Conservation (phyloP, 2,329 filamentous ascomycete species). For the Colletotrichum liriopes region DNA sequence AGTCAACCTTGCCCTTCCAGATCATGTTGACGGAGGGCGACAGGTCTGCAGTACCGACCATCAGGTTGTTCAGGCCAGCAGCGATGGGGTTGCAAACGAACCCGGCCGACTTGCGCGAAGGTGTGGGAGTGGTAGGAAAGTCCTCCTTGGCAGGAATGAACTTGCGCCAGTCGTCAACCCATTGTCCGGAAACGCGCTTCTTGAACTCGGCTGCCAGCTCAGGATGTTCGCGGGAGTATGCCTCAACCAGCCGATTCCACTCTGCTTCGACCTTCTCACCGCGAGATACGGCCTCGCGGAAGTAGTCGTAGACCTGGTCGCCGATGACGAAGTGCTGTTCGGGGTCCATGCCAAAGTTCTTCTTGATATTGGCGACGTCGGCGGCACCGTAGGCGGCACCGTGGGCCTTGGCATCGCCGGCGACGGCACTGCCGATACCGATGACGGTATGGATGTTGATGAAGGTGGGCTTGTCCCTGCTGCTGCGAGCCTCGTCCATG, state of each 20-base stretch:
- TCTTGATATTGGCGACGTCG: slow-evolving; percentile 62
- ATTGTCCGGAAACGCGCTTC: slow-evolving; percentile 62
- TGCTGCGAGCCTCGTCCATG: slow-evolving; percentile 60
- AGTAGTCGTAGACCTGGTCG: slow-evolving; percentile 67
- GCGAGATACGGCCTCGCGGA: slow-evolving; percentile 59
- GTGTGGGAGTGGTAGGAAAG: slow-evolving; percentile 63
- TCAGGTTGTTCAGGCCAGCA: slow-evolving; percentile 61
- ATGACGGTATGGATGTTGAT: slow-evolving; percentile 73
- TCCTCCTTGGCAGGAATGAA: slow-evolving; percentile 61
- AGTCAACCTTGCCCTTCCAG: slow-evolving; percentile 67
- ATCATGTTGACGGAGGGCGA: slow-evolving; percentile 70
- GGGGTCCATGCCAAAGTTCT: slow-evolving; percentile 52
- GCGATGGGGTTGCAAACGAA: slow-evolving; percentile 67
- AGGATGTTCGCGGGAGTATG: slow-evolving; percentile 62
- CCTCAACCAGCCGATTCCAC: slow-evolving; percentile 61
- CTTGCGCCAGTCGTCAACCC: slow-evolving; percentile 64
- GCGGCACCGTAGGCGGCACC: slow-evolving; percentile 70
- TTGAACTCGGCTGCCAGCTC: slow-evolving; percentile 66
- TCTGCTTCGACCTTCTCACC: slow-evolving; percentile 62
- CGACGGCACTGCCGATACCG: slow-evolving; percentile 64
- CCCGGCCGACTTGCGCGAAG: slow-evolving; percentile 66
- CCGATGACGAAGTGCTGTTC: slow-evolving; percentile 55
- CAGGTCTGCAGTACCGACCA: slow-evolving; percentile 69
- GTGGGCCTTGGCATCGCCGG: slow-evolving; percentile 69
- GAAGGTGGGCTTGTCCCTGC: slow-evolving; percentile 67